Evolutionary conservation across 129 eudicot species (phyloP), one percentile per base, ranked within the genome.

Genomic region (Helichrysum umbraculigerum): DNA sequence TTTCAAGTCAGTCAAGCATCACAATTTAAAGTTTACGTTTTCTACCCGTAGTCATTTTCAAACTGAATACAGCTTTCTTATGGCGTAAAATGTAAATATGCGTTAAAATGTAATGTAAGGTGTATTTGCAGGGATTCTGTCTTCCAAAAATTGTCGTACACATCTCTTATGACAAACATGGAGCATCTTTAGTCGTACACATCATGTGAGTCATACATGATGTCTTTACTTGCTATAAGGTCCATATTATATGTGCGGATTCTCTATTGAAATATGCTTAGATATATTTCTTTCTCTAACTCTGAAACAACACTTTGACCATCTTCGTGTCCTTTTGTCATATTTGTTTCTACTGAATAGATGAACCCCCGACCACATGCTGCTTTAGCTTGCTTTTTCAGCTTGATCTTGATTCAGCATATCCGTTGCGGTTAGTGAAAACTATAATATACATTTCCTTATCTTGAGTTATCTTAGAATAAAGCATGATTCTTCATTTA

Each of bases 361-460:
- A 90, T 90, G 96, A 82, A 81, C 86, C 81, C 77, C 79, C 83
- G 56, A 78, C 70, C 70, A 60, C 79, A 86, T 47, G 64, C 83
- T 54, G 74, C 71, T 56, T 81, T 90, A 29, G 78, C 83, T 63
- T 86, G 82, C 70, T 74, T 90, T 65, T 44, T 90, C 73, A 47
- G 73, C 80, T 68, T 76, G 69, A 69, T 84, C 63, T 84, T 61
- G 81, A 76, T 82, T 78, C 91, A 81, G 61, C 88, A 78, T 20
- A 78, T 72, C 47, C 56, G 72, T 54, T 86, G 88, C 44, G 88
- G 93, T 88, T 51, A 84, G 93, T 77, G 77, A 44, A 59, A 35
- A 39, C 77, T 76, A n/a, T 70, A 76, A 8, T 59, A 81, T 68
- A 17, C 59, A 60, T 60, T 47, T 44, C 60, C 33, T 5, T 54